Evolutionary conservation across 2,329 filamentous ascomycete species (phyloP).

Genomic region (Fusarium sp.): DNA sequence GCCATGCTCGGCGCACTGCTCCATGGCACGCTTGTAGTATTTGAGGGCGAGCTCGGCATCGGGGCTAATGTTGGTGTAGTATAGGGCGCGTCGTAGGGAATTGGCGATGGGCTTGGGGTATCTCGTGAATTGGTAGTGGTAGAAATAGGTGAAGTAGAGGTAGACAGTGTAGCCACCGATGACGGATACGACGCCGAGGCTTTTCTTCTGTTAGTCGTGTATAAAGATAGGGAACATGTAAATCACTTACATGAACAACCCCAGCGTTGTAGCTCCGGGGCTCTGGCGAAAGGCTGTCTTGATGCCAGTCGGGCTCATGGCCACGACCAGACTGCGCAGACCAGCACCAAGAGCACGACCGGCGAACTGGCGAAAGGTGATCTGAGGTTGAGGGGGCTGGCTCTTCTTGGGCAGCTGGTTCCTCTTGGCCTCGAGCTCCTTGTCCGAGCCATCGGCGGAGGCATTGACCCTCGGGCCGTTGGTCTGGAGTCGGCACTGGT

Average conservation of each 20-base stretch:
- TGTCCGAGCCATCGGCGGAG: conserved; percentile 14
- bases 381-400: conserved; percentile 35
- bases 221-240: not conserved
- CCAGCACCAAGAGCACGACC: conserved; percentile 46
- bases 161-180: conserved; percentile 47
- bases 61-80: conserved; percentile 82
- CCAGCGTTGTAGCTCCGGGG: conserved; percentile 45
- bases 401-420: conserved; percentile 39
- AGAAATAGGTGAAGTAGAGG: conserved; percentile 66
- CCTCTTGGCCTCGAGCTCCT: conserved; percentile 29
- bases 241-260: conserved; percentile 45
- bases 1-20: conserved; percentile 75
- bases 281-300: conserved; percentile 48
- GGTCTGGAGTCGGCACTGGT: conserved; percentile 45
- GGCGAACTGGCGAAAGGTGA: conserved; percentile 47
- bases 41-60: conserved; percentile 82
- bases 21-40: conserved; percentile 84
- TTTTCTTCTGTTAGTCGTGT: conserved; percentile 24
- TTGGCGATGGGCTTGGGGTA: conserved; percentile 78
- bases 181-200: conserved; percentile 44
- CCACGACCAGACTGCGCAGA: conserved; percentile 48
- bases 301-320: conserved; percentile 50
- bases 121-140: conserved; percentile 64
- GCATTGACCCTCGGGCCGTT: conserved; percentile 25
- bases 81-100: conserved; percentile 84